A percentile compares a stretch with the other conserved stretches of the same genome.
Evolutionary conservation across 768 basidiomycete genomes (phyloP).

Genomic region (Agrocybe pediades): DNA sequence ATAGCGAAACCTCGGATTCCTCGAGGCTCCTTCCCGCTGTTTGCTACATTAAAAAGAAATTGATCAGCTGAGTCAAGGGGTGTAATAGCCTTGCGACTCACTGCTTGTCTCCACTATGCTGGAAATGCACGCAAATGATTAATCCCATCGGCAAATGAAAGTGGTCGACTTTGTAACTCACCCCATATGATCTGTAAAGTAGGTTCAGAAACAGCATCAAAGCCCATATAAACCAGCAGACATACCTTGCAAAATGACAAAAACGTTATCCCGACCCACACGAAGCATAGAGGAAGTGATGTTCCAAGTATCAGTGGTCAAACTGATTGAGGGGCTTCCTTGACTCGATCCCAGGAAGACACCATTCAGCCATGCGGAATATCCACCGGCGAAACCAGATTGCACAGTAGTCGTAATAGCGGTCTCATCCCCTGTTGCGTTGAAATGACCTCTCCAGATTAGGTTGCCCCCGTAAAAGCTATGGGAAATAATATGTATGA

Average conservation of each 20-base stretch:
- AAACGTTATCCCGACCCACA: constrained; percentile 41
- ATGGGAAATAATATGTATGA: background rate
- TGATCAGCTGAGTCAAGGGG: background rate
- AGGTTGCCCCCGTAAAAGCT: constrained; percentile 56
- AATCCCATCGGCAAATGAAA: background rate
- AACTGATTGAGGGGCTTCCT: constrained; percentile 42
- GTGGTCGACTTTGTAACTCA: too few relatives aligned
- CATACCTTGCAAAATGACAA: constrained; percentile 38
- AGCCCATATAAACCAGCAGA: background rate
- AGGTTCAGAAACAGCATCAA: background rate
- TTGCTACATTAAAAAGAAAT: constrained; percentile 35
- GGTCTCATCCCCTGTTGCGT: constrained; percentile 47
- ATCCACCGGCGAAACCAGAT: constrained; percentile 53
- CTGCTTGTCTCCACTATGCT: constrained; percentile 52
- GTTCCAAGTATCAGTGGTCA: constrained; percentile 43
- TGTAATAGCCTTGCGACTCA: constrained; percentile 20
- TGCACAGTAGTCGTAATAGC: constrained; percentile 47
- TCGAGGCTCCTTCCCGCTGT: constrained; percentile 50
- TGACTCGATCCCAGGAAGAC: constrained; percentile 50
- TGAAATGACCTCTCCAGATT: constrained; percentile 57
- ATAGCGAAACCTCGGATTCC: constrained; percentile 48
- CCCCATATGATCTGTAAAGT: constrained; percentile 50
- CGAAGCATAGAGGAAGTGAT: constrained; percentile 37
- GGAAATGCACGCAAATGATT: constrained; percentile 1
- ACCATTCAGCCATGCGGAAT: constrained; percentile 52